Evolutionary conservation across 805 yeast species (phyloP).

Genomic region (Ogataea ganodermae): DNA sequence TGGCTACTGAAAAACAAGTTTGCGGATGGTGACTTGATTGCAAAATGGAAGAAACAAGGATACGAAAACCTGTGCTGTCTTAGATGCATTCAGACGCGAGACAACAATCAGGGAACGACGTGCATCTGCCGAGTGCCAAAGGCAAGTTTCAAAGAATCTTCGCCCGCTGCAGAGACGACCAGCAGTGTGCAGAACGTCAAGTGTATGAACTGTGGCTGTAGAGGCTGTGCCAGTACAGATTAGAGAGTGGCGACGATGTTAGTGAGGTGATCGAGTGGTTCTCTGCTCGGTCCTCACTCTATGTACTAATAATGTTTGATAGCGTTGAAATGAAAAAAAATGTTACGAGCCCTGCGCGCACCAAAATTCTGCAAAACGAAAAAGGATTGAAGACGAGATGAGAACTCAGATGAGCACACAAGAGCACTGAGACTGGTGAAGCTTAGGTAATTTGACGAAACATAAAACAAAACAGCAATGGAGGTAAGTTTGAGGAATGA

Average conservation of each 20-base stretch:
- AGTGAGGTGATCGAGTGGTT: not conserved
- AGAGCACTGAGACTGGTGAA: not conserved
- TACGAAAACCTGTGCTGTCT: slow-evolving; percentile 86
- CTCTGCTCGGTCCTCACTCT: too few relatives aligned
- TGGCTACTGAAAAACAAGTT: slow-evolving; percentile 70
- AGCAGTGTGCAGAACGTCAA: slow-evolving; percentile 40
- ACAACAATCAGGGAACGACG: slow-evolving; percentile 63
- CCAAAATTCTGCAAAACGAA: not conserved
- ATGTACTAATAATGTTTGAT: not conserved
- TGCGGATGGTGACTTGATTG: slow-evolving; percentile 70
- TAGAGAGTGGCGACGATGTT: slow-evolving; percentile 26
- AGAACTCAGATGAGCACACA: not conserved
- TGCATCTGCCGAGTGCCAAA: slow-evolving; percentile 89
- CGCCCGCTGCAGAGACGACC: slow-evolving; percentile 26
- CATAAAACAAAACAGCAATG: slow-evolving; percentile 7
- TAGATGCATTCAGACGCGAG: slow-evolving; percentile 66
- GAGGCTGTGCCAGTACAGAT: slow-evolving; percentile 80
- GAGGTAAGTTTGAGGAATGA: slow-evolving; percentile 16
- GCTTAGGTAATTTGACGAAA: not conserved
- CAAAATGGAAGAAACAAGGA: slow-evolving; percentile 65
- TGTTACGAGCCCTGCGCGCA: slow-evolving; percentile 4
- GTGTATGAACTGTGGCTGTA: slow-evolving; percentile 83
- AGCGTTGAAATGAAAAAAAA: not conserved
- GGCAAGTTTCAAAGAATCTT: slow-evolving; percentile 39
- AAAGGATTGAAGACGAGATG: slow-evolving; percentile 1